phyloP scores from a whole-genome alignment of 192 early-diverging fungal species.

The Backusella parvicylindrica region DNA sequence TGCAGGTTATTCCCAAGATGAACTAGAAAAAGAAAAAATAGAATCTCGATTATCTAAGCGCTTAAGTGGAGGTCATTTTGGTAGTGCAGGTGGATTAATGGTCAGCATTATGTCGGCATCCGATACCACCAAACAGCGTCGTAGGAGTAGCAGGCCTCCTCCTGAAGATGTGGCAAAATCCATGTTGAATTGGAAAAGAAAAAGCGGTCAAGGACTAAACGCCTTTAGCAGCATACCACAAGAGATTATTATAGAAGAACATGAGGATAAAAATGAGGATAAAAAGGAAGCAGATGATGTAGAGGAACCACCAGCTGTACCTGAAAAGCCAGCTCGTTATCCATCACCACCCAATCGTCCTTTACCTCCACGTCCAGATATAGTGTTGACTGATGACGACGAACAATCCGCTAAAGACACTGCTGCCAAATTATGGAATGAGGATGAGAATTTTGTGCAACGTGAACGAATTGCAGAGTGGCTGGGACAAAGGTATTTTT shows the following conservation, averaged over 20 bases:
- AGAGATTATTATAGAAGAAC: neutral
- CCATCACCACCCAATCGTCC: neutral
- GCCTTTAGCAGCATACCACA: neutral
- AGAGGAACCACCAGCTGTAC: neutral
- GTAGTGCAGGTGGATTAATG: constrained; percentile 36
- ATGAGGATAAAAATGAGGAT: neutral
- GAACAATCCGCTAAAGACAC: constrained; percentile 16
- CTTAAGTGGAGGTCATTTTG: constrained; percentile 36
- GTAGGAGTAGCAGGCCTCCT: neutral
- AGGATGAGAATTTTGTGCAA: constrained; percentile 42
- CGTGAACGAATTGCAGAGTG: constrained; percentile 47
- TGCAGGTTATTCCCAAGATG: constrained; percentile 21
- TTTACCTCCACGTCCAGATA: constrained; percentile 10
- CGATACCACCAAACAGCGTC: neutral
- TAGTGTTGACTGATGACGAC: neutral
- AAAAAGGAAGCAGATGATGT: neutral
- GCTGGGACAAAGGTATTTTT: constrained; percentile 40
- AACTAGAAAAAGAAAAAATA: constrained; percentile 22
- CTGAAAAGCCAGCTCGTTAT: neutral
- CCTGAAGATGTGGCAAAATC: constrained; percentile 16
- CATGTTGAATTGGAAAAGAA: constrained; percentile 19
- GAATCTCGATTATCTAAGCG: constrained; percentile 29
- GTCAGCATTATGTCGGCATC: constrained; percentile 20
- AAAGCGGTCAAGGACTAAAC: neutral
- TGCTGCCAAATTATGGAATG: constrained; percentile 31